Evolutionary conservation across 2,329 filamentous ascomycete genomes (phyloP).

Genomic region (Xylaria sp.): DNA sequence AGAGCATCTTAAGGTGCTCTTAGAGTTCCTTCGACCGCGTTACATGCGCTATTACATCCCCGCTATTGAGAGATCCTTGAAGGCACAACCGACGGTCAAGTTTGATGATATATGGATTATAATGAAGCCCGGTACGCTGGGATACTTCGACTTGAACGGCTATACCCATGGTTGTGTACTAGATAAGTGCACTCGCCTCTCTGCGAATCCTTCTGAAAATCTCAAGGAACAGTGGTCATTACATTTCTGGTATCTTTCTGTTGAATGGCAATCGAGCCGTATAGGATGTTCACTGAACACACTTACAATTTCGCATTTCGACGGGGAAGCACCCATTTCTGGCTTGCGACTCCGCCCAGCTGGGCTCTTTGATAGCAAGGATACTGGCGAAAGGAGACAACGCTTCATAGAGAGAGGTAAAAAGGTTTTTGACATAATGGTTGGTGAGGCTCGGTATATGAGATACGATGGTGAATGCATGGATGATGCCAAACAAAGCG

Average conservation of each 20-base stretch:
- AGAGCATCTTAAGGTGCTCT: constrained; percentile 2
- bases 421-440: constrained; percentile 2
- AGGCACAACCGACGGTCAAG: neutral
- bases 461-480: constrained; percentile 5
- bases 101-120: constrained; percentile 11
- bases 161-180: constrained; percentile 5
- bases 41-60: constrained; percentile 3
- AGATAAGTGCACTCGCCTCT: neutral
- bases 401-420: constrained; percentile 9
- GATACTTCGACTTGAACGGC: neutral
- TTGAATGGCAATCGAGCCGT: constrained; percentile 6
- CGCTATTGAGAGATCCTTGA: neutral
- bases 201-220: neutral
- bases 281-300: constrained; percentile 1
- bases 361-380: neutral
- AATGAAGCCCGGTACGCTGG: constrained; percentile 10
- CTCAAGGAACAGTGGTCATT: neutral
- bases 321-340: constrained; percentile 6
- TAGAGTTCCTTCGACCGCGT: constrained; percentile 13
- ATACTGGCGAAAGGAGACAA: neutral
- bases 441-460: constrained; percentile 6
- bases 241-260: constrained; percentile 8
- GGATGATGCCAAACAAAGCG: constrained; percentile 2
- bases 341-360: neutral
- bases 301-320: neutral